A percentile compares a stretch with the other conserved stretches of the same genome.
These are phyloP conservation scores for Syzygium oleosum DNA, from an alignment of 345 rosid genomes.

Conservation along the genomic window DNA sequence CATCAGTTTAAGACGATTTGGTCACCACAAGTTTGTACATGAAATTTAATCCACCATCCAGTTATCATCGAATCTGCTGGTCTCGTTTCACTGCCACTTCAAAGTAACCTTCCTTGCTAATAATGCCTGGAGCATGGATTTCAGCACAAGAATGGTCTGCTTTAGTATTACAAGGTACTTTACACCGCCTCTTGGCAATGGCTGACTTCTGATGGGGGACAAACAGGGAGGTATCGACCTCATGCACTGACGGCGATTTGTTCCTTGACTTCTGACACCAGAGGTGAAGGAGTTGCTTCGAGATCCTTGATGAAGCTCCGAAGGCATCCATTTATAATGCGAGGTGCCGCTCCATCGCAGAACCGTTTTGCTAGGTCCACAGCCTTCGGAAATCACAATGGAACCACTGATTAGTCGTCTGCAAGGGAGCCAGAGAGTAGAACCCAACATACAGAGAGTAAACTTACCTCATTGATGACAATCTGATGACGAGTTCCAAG, in stretches of 20 bases:
- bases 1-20: background rate
- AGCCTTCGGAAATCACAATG: slow-evolving; percentile 40
- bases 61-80: background rate
- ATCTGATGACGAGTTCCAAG: slow-evolving; percentile 84
- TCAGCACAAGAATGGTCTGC: background rate
- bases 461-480: slow-evolving; percentile 80
- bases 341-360: slow-evolving; percentile 93
- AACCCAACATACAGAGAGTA: background rate
- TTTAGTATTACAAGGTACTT: background rate
- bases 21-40: background rate
- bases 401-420: background rate
- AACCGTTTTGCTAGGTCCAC: slow-evolving; percentile 96
- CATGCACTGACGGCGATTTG: slow-evolving; percentile 7
- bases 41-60: background rate
- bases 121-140: background rate
- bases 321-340: slow-evolving; percentile 90
- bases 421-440: background rate
- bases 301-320: slow-evolving; percentile 66
- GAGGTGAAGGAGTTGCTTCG: slow-evolving; percentile 11
- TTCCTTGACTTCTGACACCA: slow-evolving; percentile 22
- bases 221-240: background rate
- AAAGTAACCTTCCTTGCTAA: background rate
- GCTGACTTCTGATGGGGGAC: background rate
- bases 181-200: background rate
- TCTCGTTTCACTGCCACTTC: background rate